Base-by-base conservation (phyloP, 495 filamentous ascomycete species). In the Penicillium diatomitis region DNA sequence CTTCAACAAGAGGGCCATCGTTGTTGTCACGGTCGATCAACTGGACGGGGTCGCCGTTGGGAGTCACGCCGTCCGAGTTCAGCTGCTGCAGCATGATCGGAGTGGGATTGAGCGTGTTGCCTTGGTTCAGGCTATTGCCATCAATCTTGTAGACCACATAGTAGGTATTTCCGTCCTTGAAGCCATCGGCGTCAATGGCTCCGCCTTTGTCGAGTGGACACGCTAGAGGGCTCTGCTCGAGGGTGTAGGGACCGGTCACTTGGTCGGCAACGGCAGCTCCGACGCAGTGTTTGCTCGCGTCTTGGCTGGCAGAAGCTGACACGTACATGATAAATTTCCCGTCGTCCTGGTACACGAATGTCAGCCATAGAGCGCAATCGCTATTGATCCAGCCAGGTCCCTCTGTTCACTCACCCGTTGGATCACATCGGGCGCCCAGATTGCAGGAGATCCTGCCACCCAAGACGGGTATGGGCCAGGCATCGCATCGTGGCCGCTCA, bases 1-100 rank as follows among this genome's bases (percentile, higher is more conserved):
- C 81, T 61, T 83, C 79, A 8, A 81, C 72, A 10, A 81, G 52
- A 5, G 71, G 74, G 4, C 74, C 76, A 52, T 81, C 79, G n/a
- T 48, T 57, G 20, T 62, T 51, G 8, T 52, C 66, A n/a, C 76
- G 71, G 38, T 74, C 71, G 20, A 82, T 60, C 28, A 83, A 60
- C 51, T 68, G 46, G 4, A 69, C 66, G 0, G 72, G 41, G 27
- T 61, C 56, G 34, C 74, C 78, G 9, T 68, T 56, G 5, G 58
- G 58, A 4, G 72, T 77, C 28, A 74, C 60, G 4, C 75, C 80
- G 53, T 82, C 76, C 1, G 58, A 61, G 12, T 54, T 62, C 10
- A 82, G 65, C 35, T 62, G 54, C 50, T 82, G 78, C 20, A 82
- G 60, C 69, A 81, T 71, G 44, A 82, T 70, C 2, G 78, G 78